phyloP scores from a whole-genome alignment of 1,139 yeast species.

The Tardiomyces digboiensis region DNA sequence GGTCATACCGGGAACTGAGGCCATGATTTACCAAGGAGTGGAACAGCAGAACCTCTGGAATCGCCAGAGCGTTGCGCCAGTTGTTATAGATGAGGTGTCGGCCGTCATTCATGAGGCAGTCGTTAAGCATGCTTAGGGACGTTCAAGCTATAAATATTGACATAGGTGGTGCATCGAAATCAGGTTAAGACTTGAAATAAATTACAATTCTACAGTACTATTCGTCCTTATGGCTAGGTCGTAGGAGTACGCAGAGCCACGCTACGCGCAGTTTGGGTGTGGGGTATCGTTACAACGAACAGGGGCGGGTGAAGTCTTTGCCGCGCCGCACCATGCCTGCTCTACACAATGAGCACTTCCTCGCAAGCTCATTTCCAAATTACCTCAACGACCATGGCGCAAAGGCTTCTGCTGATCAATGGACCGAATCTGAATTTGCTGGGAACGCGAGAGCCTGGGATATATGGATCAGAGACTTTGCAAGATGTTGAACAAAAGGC shows the following conservation, averaged over 20 bases:
- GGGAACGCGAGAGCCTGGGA: background rate
- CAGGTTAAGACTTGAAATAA: too few species aligned
- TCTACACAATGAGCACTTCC: too few species aligned
- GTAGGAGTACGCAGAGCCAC: too few species aligned
- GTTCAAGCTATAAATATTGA: background rate
- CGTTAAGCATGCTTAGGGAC: background rate
- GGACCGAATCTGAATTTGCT: background rate
- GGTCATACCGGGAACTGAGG: constrained; percentile 77
- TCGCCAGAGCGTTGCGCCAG: constrained; percentile 36
- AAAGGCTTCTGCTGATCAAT: background rate
- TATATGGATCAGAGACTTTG: background rate
- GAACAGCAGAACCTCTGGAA: constrained; percentile 80
- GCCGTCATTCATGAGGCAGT: background rate
- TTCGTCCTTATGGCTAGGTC: too few species aligned
- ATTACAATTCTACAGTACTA: too few species aligned
- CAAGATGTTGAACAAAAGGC: background rate
- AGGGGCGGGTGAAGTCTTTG: too few species aligned
- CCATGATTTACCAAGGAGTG: constrained; percentile 89
- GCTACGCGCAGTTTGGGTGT: too few species aligned
- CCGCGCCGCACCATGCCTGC: too few species aligned
- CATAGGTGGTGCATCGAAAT: too few species aligned
- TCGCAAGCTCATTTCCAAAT: too few species aligned
- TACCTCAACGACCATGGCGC: background rate
- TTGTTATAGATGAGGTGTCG: background rate
- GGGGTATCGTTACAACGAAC: too few species aligned